Percentiles rank a stretch among this genome's conserved stretches.
These are phyloP conservation scores for Alnus glutinosa DNA, from an alignment of 306 rosid genomes.

Conservation along the genomic window DNA sequence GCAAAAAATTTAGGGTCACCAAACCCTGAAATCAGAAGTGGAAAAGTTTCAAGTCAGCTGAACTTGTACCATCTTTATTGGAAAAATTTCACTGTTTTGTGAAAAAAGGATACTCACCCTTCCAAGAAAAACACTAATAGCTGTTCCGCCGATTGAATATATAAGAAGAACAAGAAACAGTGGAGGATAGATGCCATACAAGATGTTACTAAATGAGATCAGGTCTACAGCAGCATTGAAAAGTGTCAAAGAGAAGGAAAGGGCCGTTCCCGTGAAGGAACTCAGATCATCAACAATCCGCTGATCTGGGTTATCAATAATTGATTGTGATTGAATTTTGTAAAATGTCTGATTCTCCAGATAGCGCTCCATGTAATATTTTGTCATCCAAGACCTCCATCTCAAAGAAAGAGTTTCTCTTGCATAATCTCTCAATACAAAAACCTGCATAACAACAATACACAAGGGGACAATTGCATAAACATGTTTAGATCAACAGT, in stretches of 20 bases:
- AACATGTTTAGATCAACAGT: slow-evolving; percentile 15
- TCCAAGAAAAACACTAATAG: slow-evolving; percentile 84
- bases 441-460: slow-evolving; percentile 55
- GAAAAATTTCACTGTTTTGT: slow-evolving; percentile 2
- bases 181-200: slow-evolving; percentile 92
- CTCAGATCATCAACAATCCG: slow-evolving; percentile 93
- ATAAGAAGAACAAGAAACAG: slow-evolving; percentile 77
- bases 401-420: slow-evolving; percentile 86
- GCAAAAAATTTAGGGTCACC: slow-evolving; percentile 84
- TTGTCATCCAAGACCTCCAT: slow-evolving; percentile 99
- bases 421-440: slow-evolving; percentile 90
- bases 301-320: slow-evolving; percentile 95
- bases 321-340: slow-evolving; percentile 90
- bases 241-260: slow-evolving; percentile 73
- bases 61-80: background rate
- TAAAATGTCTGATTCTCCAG: slow-evolving; percentile 80
- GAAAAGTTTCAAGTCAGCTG: slow-evolving; percentile 14
- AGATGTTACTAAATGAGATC: slow-evolving; percentile 88
- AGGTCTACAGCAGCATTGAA: slow-evolving; percentile 88
- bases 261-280: slow-evolving; percentile 87
- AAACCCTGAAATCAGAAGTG: slow-evolving; percentile 57
- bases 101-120: slow-evolving; percentile 50
- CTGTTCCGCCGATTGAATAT: slow-evolving; percentile 93
- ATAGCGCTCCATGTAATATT: slow-evolving; percentile 87
- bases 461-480: slow-evolving; percentile 28